Evolutionary conservation across 257 asterid genomes (phyloP).

Genomic region (Solanum appendiculatum): DNA sequence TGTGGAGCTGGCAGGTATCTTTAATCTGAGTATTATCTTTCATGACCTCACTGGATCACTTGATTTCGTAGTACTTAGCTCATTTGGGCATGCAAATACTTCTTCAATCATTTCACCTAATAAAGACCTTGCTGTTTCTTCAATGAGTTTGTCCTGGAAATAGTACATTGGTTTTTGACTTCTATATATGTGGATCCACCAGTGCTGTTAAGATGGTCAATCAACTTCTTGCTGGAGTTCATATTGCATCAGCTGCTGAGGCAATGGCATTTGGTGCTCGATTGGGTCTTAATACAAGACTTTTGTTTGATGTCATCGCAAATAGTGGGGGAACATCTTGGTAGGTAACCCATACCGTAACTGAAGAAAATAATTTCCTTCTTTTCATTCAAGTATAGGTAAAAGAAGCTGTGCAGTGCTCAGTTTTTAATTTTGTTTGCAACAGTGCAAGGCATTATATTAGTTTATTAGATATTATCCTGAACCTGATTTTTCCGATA

Average conservation of each 20-base stretch:
- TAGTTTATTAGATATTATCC: not conserved
- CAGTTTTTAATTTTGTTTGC: not conserved
- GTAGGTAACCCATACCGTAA: constrained; percentile 20
- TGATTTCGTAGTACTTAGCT: not conserved
- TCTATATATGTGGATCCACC: not conserved
- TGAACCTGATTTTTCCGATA: not conserved
- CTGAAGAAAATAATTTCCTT: not conserved
- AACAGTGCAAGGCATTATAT: not conserved
- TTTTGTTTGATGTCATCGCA: constrained; percentile 67
- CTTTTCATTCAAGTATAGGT: constrained; percentile 3
- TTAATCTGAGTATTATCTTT: not conserved
- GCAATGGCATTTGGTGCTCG: constrained; percentile 94
- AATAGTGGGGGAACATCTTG: constrained; percentile 86
- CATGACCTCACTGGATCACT: not conserved
- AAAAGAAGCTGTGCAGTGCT: not conserved
- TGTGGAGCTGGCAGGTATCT: constrained; percentile 95
- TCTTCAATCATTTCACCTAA: not conserved
- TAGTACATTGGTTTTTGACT: not conserved
- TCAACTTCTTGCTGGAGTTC: constrained; percentile 99
- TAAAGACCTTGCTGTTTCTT: not conserved
- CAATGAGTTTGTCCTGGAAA: not conserved
- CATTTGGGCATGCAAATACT: not conserved
- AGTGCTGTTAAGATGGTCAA: constrained; percentile 97
- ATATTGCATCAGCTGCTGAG: constrained; percentile 97
- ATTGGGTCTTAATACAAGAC: constrained; percentile 70